Evolutionary conservation across 306 rosid genomes (phyloP), one percentile per base, ranked within the genome.

Genomic region (Cucurbita pepo): DNA sequence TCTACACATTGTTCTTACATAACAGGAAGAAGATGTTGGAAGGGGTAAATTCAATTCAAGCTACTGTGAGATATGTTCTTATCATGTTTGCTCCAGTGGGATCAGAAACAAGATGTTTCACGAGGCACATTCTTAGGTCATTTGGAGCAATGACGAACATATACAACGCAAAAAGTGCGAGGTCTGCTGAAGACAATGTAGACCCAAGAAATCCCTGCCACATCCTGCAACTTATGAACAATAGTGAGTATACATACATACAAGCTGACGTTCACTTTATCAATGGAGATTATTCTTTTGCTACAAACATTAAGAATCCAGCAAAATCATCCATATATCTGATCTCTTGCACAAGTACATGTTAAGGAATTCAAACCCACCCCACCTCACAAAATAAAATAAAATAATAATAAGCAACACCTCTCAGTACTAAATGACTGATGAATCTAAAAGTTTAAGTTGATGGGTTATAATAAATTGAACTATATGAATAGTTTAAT

Each of bases 191-290:
- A 43, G 99, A 94, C 59, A 94, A 91, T 10, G 89, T 80, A 8
- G 99, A 89, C 65, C 99, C 99, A 8, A 94, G 97, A 83, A 94
- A 94, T 75, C 99, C 99, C 73, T 89, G 83, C 96, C 91, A 91
- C 99, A 94, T 89, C 99, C 97, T 94, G 90, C 81, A 72, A 84
- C 4, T 47, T n/a, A 11, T 16, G 65, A 48, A 59, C 37, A 63
- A 15, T 37, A 4, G 3, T 11, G 14, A 12, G 18, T 21, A 18
- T 45, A 25, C 25, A 25, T 22, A 22, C 25, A 25, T 25, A 45
- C 57, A 48, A 69, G 53, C 21, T 56, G 2, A 12, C 36, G 4
- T 10, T 10, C 77, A 58, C 40, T 40, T 62, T 5, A 37, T 30
- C 66, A 13, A 22, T 30, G 43, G 64, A 12, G 40, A 58, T 58